A percentile compares a stretch with the other conserved stretches of the same genome.
phyloP scores from a whole-genome alignment of 352 stramenopile species.

The Globisporangium nunn region DNA sequence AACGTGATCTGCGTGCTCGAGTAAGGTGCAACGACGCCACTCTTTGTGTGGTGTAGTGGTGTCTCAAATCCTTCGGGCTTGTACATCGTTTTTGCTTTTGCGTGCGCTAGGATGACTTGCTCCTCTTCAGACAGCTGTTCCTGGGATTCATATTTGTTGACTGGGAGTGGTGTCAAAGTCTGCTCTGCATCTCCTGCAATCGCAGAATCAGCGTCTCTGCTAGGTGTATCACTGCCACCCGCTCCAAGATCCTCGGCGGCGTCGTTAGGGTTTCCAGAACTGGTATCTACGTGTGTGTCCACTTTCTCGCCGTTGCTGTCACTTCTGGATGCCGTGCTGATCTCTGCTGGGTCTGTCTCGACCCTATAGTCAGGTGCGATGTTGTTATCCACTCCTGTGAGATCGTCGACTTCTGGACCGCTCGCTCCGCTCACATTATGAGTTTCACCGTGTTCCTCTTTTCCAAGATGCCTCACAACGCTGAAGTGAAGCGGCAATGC shows the following conservation, averaged over 20 bases:
- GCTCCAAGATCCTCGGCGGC: background rate
- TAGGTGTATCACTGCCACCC: background rate
- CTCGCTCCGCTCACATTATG: background rate
- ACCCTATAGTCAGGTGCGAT: background rate
- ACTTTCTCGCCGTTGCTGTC: background rate
- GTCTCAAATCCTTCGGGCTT: conserved; percentile 33
- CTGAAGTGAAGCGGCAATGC: conserved; percentile 56
- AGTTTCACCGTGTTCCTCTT: background rate
- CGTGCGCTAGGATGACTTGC: conserved; percentile 19
- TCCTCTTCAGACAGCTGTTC: conserved; percentile 25
- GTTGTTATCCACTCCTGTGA: background rate
- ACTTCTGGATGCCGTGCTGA: background rate
- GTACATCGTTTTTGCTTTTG: conserved; percentile 23
- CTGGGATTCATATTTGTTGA: too few species aligned
- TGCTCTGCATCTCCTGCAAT: background rate
- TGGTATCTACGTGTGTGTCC: background rate
- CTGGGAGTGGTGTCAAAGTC: background rate
- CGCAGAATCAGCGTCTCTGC: background rate
- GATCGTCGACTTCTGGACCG: conserved; percentile 10
- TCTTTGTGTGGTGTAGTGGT: conserved; percentile 29
- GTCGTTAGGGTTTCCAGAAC: conserved; percentile 5
- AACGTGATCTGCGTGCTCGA: conserved; percentile 35
- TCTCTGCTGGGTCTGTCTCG: background rate
- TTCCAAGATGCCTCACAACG: conserved; percentile 7
- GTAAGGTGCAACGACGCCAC: conserved; percentile 47